phyloP scores from a whole-genome alignment of 371 early-diverging fungal species.

The Rhizopus arrhizus region DNA sequence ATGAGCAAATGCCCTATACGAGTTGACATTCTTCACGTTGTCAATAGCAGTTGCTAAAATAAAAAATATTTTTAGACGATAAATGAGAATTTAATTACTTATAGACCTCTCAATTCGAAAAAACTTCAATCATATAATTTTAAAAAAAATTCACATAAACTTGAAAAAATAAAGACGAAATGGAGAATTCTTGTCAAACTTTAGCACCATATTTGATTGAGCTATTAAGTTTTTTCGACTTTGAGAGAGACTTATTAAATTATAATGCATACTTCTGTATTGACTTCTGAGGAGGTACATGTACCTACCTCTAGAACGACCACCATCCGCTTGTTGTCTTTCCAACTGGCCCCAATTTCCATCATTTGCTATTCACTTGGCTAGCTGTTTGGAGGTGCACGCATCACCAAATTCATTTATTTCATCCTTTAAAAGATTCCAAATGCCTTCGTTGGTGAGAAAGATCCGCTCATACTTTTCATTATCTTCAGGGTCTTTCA shows the following conservation, averaged over 20 bases:
- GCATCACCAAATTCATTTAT: constrained; percentile 7
- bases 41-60: constrained; percentile 1
- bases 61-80: background rate
- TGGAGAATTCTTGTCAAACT: background rate
- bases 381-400: constrained; percentile 8
- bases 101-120: constrained; percentile 6
- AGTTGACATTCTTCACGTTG: background rate
- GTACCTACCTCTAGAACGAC: constrained; percentile 4
- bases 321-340: background rate
- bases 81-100: constrained; percentile 2
- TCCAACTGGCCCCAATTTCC: constrained; percentile 7
- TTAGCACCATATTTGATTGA: constrained; percentile 7
- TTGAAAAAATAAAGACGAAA: background rate
- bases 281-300: constrained; percentile 7
- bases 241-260: constrained; percentile 1
- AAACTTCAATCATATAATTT: background rate
- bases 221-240: constrained; percentile 9
- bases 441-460: constrained; percentile 8
- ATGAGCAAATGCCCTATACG: constrained; percentile 6
- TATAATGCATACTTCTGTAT: constrained; percentile 15
- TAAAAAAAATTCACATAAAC: background rate
- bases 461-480: constrained; percentile 9
- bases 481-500: constrained; percentile 10
- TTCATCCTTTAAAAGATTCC: constrained; percentile 9
- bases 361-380: constrained; percentile 9